These are phyloP conservation scores for Raffaelea albimanens DNA, from an alignment of 2,329 filamentous ascomycete genomes.

Conservation along the genomic window DNA sequence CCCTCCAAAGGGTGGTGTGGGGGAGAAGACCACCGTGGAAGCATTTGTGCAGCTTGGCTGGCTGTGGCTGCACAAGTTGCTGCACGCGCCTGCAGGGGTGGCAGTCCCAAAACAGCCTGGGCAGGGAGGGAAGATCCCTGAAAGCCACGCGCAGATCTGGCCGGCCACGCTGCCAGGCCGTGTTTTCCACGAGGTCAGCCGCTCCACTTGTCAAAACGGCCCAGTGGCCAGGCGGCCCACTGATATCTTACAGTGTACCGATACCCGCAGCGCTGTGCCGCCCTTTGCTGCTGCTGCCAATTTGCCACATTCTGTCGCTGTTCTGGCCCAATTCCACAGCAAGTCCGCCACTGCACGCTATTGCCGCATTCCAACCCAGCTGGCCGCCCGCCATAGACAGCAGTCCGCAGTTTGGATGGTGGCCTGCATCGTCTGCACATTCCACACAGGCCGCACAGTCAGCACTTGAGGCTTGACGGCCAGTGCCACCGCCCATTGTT, in stretches of 20 bases:
- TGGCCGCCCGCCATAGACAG: no score
- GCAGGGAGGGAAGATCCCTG: conserved; percentile 23
- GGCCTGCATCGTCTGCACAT: no score
- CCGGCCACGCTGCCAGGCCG: conserved; percentile 17
- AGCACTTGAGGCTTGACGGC: no score
- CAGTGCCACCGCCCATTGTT: no score
- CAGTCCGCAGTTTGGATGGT: no score
- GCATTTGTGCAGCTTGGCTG: background rate
- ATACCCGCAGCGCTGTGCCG: conserved; percentile 1
- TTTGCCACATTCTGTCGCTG: no score
- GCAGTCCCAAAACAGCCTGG: conserved; percentile 19
- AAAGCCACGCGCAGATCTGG: conserved; percentile 29
- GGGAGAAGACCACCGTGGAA: background rate
- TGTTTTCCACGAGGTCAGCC: conserved; percentile 15
- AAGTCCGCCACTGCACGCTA: no score
- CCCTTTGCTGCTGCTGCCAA: no score
- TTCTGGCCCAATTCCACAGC: no score
- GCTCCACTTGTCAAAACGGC: conserved; percentile 6
- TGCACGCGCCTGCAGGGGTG: conserved; percentile 17
- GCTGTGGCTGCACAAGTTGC: conserved; percentile 9
- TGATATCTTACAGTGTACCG: background rate
- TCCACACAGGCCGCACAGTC: no score
- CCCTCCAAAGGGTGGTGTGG: background rate
- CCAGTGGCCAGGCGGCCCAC: background rate
- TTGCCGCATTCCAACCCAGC: no score